Percentiles rank a stretch among this genome's conserved stretches.
Evolutionary conservation across 805 yeast genomes (phyloP).

Genomic region (Komagataella ulmi): DNA sequence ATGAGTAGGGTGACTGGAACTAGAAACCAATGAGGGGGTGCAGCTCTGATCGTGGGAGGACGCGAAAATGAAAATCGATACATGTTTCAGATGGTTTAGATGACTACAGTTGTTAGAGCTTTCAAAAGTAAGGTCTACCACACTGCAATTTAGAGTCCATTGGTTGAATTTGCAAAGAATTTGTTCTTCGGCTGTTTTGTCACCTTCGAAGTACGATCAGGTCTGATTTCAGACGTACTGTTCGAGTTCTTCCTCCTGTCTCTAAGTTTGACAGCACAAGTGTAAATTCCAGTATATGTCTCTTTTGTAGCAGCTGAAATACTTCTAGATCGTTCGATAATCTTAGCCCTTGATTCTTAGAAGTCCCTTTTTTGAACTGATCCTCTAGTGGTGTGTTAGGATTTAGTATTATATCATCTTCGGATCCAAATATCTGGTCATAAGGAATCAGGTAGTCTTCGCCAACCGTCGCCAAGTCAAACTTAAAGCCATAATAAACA

Average conservation of each 20-base stretch:
- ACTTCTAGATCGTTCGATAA: neutral
- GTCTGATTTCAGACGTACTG: neutral
- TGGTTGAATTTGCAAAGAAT: neutral
- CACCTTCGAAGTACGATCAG: neutral
- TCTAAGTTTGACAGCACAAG: neutral
- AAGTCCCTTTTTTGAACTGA: neutral
- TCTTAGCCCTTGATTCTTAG: neutral
- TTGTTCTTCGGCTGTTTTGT: neutral
- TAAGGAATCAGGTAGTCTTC: neutral
- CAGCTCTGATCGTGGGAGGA: neutral
- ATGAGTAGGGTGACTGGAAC: neutral
- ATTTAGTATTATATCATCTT: neutral
- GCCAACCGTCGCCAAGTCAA: neutral
- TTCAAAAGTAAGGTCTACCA: neutral
- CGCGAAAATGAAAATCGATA: neutral
- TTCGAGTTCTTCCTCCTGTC: neutral
- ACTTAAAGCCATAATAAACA: neutral
- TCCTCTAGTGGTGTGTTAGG: neutral
- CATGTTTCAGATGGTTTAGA: neutral
- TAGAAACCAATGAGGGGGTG: neutral
- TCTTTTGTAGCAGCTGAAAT: neutral
- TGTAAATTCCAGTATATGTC: neutral
- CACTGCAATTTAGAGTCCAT: neutral
- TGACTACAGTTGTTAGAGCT: neutral
- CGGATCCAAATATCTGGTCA: neutral